Conservation (phyloP, 495 filamentous ascomycete species). For the Xylaria nigripes region DNA sequence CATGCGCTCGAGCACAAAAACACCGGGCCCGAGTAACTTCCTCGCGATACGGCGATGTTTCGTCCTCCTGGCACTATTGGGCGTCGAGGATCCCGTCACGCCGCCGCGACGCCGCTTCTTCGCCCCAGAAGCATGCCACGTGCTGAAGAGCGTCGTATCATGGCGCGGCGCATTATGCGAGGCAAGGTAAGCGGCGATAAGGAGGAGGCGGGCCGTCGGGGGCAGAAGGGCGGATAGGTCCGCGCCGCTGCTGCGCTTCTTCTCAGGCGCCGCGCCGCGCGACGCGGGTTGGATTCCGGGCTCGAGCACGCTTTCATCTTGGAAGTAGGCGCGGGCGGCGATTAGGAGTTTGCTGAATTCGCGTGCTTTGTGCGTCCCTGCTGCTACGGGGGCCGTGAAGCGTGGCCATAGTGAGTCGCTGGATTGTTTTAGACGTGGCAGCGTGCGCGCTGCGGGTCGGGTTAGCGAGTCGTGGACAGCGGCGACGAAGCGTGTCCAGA, state of each 20-base stretch:
- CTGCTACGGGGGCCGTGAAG: conserved; percentile 58
- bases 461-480: conserved; percentile 66
- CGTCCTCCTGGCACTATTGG: conserved; percentile 40
- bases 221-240: conserved; percentile 51
- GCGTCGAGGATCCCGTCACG: conserved; percentile 13
- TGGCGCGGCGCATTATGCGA: conserved; percentile 75
- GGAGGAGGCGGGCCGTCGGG: conserved; percentile 71
- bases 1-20: conserved; percentile 81
- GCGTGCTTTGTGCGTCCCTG: conserved; percentile 57
- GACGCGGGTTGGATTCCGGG: conserved; percentile 53
- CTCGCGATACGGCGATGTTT: conserved; percentile 63
- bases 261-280: conserved; percentile 7
- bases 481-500: conserved; percentile 73
- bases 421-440: conserved; percentile 51
- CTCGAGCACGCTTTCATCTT: conserved; percentile 63
- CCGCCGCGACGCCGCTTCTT: conserved; percentile 33
- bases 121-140: conserved; percentile 49
- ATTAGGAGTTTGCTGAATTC: conserved; percentile 80
- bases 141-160: conserved; percentile 79
- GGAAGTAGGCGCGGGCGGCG: conserved; percentile 62
- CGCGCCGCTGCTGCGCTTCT: conserved; percentile 11
- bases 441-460: conserved; percentile 55
- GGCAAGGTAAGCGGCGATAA: conserved; percentile 84
- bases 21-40: conserved; percentile 62
- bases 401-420: conserved; percentile 57